These are phyloP conservation scores for Ziziphus jujuba DNA, from an alignment of 306 rosid genomes.

Conservation along the genomic window DNA sequence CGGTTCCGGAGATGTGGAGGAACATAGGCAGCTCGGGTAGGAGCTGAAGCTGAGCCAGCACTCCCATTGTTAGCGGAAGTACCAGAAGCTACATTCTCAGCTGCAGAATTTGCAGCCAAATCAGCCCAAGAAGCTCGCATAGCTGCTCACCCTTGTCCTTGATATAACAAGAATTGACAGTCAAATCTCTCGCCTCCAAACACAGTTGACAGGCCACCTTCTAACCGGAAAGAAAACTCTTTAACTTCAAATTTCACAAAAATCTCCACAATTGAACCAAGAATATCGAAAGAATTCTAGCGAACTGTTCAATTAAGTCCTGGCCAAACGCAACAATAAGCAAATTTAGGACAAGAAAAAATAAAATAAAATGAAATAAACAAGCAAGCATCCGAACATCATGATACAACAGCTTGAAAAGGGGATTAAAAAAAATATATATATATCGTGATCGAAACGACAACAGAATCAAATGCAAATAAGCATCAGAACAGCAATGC, in stretches of 20 bases:
- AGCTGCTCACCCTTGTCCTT: slow-evolving; percentile 17
- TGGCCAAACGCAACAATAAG: slow-evolving; percentile 3
- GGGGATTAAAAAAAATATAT: no score
- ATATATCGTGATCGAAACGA: no score
- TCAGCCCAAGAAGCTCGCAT: slow-evolving; percentile 96
- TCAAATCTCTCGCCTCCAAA: not conserved
- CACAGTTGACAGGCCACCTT: not conserved
- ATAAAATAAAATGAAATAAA: not conserved
- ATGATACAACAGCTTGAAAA: no score
- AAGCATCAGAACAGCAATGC: slow-evolving; percentile 18
- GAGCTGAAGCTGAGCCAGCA: slow-evolving; percentile 32
- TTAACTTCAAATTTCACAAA: not conserved
- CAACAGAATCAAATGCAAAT: slow-evolving; percentile 7
- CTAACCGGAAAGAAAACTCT: not conserved
- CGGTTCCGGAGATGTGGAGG: slow-evolving; percentile 89
- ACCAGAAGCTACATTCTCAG: slow-evolving; percentile 59
- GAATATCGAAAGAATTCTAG: not conserved
- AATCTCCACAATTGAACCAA: slow-evolving; percentile 14
- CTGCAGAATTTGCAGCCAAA: slow-evolving; percentile 78
- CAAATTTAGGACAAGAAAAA: not conserved
- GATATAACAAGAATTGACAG: not conserved
- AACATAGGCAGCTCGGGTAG: slow-evolving; percentile 55
- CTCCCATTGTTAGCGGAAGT: slow-evolving; percentile 39
- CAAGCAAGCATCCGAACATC: not conserved
- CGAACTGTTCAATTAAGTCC: slow-evolving; percentile 1